Evolutionary conservation across 1,284 basidiomycete species (phyloP), one percentile per base, ranked within the genome.

Genomic region (Leccinum subrobustum): DNA sequence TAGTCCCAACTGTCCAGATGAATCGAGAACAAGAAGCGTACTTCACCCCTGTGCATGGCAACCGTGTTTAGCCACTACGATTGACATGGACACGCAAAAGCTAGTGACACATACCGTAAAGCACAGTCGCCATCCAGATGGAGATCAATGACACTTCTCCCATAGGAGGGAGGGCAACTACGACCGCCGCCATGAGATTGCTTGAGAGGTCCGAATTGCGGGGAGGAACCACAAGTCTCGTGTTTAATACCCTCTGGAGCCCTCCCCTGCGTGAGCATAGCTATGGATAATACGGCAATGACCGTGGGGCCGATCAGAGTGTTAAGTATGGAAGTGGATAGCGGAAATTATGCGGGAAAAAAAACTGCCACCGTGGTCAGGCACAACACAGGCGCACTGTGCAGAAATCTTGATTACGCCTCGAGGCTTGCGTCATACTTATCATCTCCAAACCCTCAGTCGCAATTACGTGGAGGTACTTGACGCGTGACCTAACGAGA

Each of bases 111-210:
- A 11, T 44, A 65, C 64, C 64, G 53, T 65, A 65, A 12, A 65
- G 63, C 25, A 65, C 2, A 9, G 65, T 65, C 12, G 52, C 65
- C 51, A 65, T 65, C 64, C 64, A 65, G 42, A 67, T 65, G 48
- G 63, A 56, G 4, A 65, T n/a, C 23, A 65, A 14, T 4, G 66
- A 65, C 50, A 65, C 59, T 44, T 63, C 52, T 42, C 39, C 63
- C 57, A 65, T 54, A n/a, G 60, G 60, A 2, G 66, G 60, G 27
- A 67, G 51, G 35, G 16, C 4, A 16, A 12, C 27, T 20, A n/a
- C 20, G 25, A 27, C 4, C 9, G 39, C 50, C 7, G 64, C 35
- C 65, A 66, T 69, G 25, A 35, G 16, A 47, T 23, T 42, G 11
- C 42, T 44, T 44, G 18, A 56, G 52, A 44, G 50, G 11, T 25